Evolutionary conservation across 306 rosid species (phyloP).

Genomic region (Arachis stenosperma): DNA sequence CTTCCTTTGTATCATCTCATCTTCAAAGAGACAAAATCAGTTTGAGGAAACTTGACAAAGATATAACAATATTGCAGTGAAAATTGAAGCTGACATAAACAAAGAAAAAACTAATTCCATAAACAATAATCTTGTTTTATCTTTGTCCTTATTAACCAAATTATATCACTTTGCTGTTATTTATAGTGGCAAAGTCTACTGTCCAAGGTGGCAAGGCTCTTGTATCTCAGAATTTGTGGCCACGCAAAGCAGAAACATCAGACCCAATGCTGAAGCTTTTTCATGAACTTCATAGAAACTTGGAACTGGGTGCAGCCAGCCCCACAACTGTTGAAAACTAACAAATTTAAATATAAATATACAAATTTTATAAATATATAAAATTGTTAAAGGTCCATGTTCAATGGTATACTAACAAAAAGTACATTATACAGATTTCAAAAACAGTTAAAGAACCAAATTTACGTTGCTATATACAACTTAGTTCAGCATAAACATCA

Average conservation of each 20-base stretch:
- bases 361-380: no score
- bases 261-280: constrained; percentile 53
- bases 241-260: constrained; percentile 42
- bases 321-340: no score
- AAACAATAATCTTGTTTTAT: no score
- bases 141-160: constrained; percentile 12
- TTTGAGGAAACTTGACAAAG: no score
- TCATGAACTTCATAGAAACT: constrained; percentile 55
- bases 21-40: no score
- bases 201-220: constrained; percentile 32
- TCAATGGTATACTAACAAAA: no score
- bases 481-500: not conserved
- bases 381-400: no score
- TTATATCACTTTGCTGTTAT: not conserved
- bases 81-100: no score
- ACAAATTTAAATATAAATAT: no score
- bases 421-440: not conserved
- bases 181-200: constrained; percentile 49
- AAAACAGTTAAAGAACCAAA: not conserved
- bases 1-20: no score
- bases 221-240: constrained; percentile 49
- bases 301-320: constrained; percentile 51
- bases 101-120: no score
- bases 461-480: not conserved
- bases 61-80: no score